Evolutionary conservation across 345 rosid genomes (phyloP), one percentile per base, ranked within the genome.

Genomic region (Gossypium herbaceum): DNA sequence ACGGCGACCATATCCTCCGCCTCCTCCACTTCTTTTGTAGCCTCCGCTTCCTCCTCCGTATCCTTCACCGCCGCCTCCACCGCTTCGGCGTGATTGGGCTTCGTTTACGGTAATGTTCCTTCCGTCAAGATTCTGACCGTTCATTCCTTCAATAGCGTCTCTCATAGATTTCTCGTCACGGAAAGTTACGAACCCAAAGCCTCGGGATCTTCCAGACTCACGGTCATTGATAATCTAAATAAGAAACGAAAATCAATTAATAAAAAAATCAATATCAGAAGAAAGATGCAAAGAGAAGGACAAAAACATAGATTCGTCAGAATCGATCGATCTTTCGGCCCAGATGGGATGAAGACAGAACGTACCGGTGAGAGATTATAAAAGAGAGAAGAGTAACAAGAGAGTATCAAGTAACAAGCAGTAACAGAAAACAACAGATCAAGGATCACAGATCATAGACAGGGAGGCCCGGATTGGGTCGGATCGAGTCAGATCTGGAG

Each of bases 81-180:
- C 84, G 56, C 92, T 76, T 24, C 85, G 84, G 0, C 97, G 96
- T 0, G 96, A 88, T 73, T 90, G 98, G 17, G 97, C 97, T 68
- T 94, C 91, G 78, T 90, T 92, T 10, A 94, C 96, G 0, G 94
- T 94, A 22, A 94, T 89, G 67, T 81, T 90, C 70, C 97, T 86
- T 9, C 94, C 97, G 65, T 94, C 96, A 0, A 94, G 98, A 54
- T 86, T 79, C 81, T 88, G 96, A 0, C 97, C 96, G 59, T 92
- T 89, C 98, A 94, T 94, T 7, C 92, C 93, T 41, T 91, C 94
- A 4, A 94, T 94, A 2, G 98, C 98, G 24, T 88, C 88, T 77
- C 85, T 83, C 97, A 92, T 83, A n/a, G 97, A 41, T 80, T 92
- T 86, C 83, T 92, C 93, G 59, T 86, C 91, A 29, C 70, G 79